phyloP scores from a whole-genome alignment of 2,329 filamentous ascomycete genomes.

The Aspergillus aculeatinus region DNA sequence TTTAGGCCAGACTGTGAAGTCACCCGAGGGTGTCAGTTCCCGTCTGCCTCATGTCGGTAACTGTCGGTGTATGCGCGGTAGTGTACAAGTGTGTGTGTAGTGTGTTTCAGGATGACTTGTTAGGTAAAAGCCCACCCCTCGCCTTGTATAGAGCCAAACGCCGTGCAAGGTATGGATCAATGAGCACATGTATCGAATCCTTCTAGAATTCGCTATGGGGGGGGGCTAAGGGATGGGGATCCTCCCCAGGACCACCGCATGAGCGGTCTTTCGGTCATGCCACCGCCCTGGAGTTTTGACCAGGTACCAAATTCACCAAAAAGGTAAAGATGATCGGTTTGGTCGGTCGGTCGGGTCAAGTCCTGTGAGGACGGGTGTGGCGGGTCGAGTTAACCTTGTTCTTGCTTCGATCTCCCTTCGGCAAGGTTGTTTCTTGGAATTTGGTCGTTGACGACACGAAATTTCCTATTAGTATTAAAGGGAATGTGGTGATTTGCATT shows the following conservation, averaged over 20 bases:
- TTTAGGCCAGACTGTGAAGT: not conserved
- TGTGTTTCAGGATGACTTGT: slow-evolving; percentile 4
- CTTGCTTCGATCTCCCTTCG: not conserved
- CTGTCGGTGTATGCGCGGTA: not conserved
- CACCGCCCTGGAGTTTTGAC: not conserved
- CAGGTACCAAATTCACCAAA: not conserved
- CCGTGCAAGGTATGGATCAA: not conserved
- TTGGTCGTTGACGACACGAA: not conserved
- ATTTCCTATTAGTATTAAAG: not conserved
- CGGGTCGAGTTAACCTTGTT: slow-evolving; percentile 6
- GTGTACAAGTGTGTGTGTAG: not conserved
- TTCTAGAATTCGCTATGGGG: slow-evolving; percentile 15
- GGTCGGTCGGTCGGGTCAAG: not conserved
- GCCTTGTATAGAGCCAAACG: not conserved
- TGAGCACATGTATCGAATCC: slow-evolving; percentile 15
- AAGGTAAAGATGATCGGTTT: not conserved
- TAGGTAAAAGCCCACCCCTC: not conserved
- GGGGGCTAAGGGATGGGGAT: too few species aligned
- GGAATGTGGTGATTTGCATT: not conserved
- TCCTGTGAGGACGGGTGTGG: slow-evolving; percentile 17
- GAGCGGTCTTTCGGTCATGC: not conserved
- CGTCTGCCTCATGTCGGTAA: not conserved
- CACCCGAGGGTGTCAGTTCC: not conserved
- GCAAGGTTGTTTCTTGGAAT: not conserved
- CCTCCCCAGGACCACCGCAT: not conserved